A percentile compares a stretch with the other conserved stretches of the same genome.
Evolutionary conservation across 768 basidiomycete species (phyloP).

Genomic region (Leccinum variicolor): DNA sequence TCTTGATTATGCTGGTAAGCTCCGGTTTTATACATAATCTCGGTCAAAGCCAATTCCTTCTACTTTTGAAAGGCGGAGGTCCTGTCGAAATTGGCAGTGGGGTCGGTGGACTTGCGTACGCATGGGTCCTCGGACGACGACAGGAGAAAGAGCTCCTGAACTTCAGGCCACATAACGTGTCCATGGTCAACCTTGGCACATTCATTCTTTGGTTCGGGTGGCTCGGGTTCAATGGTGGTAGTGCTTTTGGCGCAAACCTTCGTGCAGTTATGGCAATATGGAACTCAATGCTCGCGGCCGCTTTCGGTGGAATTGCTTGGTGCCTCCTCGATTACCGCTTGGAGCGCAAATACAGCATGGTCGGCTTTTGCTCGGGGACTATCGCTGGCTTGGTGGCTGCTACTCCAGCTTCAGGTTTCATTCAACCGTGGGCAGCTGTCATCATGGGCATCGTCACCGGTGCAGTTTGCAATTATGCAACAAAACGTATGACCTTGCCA

Average conservation of each 20-base stretch:
- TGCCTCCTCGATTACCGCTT: slow-evolving; percentile 75
- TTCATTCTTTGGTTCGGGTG: slow-evolving; percentile 87
- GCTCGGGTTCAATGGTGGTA: slow-evolving; percentile 90
- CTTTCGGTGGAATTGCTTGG: slow-evolving; percentile 82
- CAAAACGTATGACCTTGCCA: slow-evolving; percentile 53
- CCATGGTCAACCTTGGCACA: slow-evolving; percentile 78
- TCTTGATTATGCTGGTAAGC: slow-evolving; percentile 79
- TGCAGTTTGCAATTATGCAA: slow-evolving; percentile 76
- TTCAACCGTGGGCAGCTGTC: slow-evolving; percentile 75
- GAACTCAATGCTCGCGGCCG: slow-evolving; percentile 86
- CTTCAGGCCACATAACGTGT: slow-evolving; percentile 88
- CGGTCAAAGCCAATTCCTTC: background rate
- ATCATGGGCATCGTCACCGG: slow-evolving; percentile 74
- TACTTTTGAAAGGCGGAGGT: slow-evolving; percentile 56
- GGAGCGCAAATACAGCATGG: slow-evolving; percentile 83
- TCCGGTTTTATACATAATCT: slow-evolving; percentile 3
- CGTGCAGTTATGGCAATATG: slow-evolving; percentile 82
- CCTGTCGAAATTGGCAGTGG: slow-evolving; percentile 89
- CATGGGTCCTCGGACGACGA: slow-evolving; percentile 83
- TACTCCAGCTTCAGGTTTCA: slow-evolving; percentile 82
- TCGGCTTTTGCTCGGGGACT: slow-evolving; percentile 87
- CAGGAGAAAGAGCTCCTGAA: slow-evolving; percentile 67
- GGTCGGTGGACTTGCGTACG: slow-evolving; percentile 78
- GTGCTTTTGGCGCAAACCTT: slow-evolving; percentile 83
- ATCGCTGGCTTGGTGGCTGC: slow-evolving; percentile 88